Evolutionary conservation across 176 grass and related monocot species (phyloP), one percentile per base, ranked within the genome.

Genomic region (Tillandsia fasciculata): DNA sequence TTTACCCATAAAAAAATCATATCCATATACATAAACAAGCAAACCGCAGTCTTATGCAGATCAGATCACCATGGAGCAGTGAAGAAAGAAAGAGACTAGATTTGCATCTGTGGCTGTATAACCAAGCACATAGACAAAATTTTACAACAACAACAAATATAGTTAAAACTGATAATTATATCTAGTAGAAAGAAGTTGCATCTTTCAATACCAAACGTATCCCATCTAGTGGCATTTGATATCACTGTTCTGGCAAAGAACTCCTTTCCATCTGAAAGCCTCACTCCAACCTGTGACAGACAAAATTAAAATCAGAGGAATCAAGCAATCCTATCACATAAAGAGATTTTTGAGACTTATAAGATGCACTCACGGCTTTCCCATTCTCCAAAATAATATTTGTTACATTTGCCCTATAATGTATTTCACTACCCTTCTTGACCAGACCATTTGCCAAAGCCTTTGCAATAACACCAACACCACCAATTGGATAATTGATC

Each of bases 141-240:
- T 42, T 42, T 42, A 42, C 33, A 42, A 42, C 33, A 42, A 42
- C 33, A 42, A 42, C 33, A 42, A 42, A 42, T 42, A 42, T 42
- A 42, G 33, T 42, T 42, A 7, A 42, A 42, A 3, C 33, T 42
- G 4, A 42, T 42, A 6, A 42, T 61, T 18, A 61, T 61, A 6
- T 61, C 4, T 5, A 6, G 13, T 61, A 18, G 15, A 61, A 61
- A 61, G 33, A 42, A 42, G 33, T 42, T 6, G 5, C 33, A 42
- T 6, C 58, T 24, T 42, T 42, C 47, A 74, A 82, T 91, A 96
- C 92, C 92, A 75, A 96, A 96, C 4, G 92, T 96, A 76, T 96
- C 92, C 92, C 92, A 96, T 96, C 92, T 89, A 9, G 92, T 96
- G 27, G 92, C 92, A 89, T 96, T 96, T 56, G 88, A 96, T 84